A percentile compares a stretch with the other conserved stretches of the same genome.
These are phyloP conservation scores for Carex myosuroides DNA, from an alignment of 176 grass and related monocot genomes.

Conservation along the genomic window DNA sequence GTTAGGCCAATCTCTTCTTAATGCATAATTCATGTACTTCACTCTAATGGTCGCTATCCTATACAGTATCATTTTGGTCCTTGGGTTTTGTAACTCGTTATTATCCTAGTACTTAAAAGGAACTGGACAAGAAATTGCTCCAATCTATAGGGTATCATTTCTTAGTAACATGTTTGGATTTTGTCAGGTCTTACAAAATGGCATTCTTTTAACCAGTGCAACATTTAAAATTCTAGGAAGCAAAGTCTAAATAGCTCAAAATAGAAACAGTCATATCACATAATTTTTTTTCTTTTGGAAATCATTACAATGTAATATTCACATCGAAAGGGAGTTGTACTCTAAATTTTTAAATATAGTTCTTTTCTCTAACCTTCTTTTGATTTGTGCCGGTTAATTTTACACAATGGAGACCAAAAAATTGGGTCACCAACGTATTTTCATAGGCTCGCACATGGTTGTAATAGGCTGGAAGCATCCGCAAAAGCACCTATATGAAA, in stretches of 20 bases:
- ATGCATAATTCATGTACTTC: not conserved
- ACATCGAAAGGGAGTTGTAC: not conserved
- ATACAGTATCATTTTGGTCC: not conserved
- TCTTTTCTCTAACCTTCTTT: constrained; percentile 62
- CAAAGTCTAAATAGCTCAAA: not conserved
- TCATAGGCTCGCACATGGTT: constrained; percentile 70
- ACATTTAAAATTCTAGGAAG: not conserved
- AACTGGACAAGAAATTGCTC: not conserved
- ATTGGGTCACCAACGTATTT: constrained; percentile 78
- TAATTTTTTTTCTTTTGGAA: not conserved
- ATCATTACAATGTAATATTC: not conserved
- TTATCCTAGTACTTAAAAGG: not conserved
- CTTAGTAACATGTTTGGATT: not conserved
- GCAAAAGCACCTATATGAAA: constrained; percentile 62
- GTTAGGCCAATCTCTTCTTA: not conserved
- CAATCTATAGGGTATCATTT: not conserved
- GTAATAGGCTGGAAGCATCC: constrained; percentile 89
- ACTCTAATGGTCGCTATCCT: not conserved
- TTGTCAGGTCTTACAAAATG: not conserved
- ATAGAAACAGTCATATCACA: not conserved
- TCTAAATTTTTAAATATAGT: not conserved
- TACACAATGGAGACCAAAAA: constrained; percentile 86
- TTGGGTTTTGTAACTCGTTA: not conserved
- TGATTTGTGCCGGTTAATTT: constrained; percentile 65
- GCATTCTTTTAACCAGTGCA: not conserved